Evolutionary conservation across 164 flowering plant species (phyloP).

Genomic region (Stephania cephalantha): DNA sequence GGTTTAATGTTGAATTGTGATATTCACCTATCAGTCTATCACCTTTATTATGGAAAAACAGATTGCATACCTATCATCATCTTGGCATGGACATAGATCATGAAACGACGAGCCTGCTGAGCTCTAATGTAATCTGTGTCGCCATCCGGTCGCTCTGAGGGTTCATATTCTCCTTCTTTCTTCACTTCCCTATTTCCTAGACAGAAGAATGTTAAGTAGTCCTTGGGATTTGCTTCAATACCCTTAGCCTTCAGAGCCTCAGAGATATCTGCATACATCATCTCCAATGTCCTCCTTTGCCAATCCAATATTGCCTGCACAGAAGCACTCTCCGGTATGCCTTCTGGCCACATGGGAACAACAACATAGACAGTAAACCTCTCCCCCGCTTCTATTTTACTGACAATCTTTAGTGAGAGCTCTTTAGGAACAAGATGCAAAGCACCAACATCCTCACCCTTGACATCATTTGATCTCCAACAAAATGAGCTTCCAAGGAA

Average conservation of each 20-base stretch:
- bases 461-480: slow-evolving; percentile 41
- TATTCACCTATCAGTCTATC: slow-evolving; percentile 2
- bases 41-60: too few relatives aligned
- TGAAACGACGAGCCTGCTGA: slow-evolving; percentile 54
- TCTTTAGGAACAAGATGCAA: slow-evolving; percentile 59
- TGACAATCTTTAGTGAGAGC: slow-evolving; percentile 53
- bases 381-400: slow-evolving; percentile 63
- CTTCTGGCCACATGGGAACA: slow-evolving; percentile 79
- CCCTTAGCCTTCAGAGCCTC: slow-evolving; percentile 43
- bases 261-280: slow-evolving; percentile 59
- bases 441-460: slow-evolving; percentile 43
- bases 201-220: slow-evolving; percentile 60
- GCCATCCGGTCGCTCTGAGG: slow-evolving; percentile 45
- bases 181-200: slow-evolving; percentile 53
- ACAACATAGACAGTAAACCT: slow-evolving; percentile 52
- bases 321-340: slow-evolving; percentile 48
- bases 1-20: not conserved
- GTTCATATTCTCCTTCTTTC: slow-evolving; percentile 42
- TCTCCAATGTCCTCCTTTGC: slow-evolving; percentile 68
- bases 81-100: slow-evolving; percentile 75
- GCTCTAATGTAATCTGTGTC: slow-evolving; percentile 47
- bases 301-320: slow-evolving; percentile 61
- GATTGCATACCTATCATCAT: slow-evolving; percentile 57
- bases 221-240: slow-evolving; percentile 39
- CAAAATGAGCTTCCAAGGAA: slow-evolving; percentile 66